phyloP scores from a whole-genome alignment of 2,329 filamentous ascomycete genomes.

The Thelonectria olida region DNA sequence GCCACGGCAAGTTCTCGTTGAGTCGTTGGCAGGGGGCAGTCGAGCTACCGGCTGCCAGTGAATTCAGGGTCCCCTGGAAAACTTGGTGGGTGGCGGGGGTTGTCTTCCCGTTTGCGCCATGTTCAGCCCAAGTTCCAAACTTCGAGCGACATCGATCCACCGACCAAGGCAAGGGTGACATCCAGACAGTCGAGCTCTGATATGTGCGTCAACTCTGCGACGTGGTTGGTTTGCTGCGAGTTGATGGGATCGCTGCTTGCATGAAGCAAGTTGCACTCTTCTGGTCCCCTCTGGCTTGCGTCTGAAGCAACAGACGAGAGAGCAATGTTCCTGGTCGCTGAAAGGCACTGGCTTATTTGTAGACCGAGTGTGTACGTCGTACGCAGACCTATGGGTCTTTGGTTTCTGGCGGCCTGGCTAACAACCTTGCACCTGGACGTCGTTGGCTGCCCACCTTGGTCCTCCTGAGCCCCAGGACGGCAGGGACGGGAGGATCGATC shows the following conservation, averaged over 20 bases:
- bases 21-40: slow-evolving; percentile 2
- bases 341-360: no score
- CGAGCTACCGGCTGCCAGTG: not conserved
- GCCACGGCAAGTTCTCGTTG: not conserved
- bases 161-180: not conserved
- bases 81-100: not conserved
- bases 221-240: slow-evolving; percentile 8
- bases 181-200: not conserved
- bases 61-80: slow-evolving; percentile 17
- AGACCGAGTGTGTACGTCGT: no score
- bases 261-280: slow-evolving; percentile 2
- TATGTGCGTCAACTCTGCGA: not conserved
- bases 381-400: not conserved
- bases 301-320: not conserved
- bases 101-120: slow-evolving; percentile 13
- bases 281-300: not conserved
- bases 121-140: not conserved
- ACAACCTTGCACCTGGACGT: not conserved
- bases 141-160: not conserved
- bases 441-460: slow-evolving; percentile 3
- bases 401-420: slow-evolving; percentile 1
- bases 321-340: not conserved
- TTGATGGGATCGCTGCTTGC: slow-evolving; percentile 3
- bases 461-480: not conserved
- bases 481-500: slow-evolving; percentile 9